Evolutionary conservation across 139 green algal species (phyloP), one percentile per base, ranked within the genome.

Genomic region (Micromonas commoda): DNA sequence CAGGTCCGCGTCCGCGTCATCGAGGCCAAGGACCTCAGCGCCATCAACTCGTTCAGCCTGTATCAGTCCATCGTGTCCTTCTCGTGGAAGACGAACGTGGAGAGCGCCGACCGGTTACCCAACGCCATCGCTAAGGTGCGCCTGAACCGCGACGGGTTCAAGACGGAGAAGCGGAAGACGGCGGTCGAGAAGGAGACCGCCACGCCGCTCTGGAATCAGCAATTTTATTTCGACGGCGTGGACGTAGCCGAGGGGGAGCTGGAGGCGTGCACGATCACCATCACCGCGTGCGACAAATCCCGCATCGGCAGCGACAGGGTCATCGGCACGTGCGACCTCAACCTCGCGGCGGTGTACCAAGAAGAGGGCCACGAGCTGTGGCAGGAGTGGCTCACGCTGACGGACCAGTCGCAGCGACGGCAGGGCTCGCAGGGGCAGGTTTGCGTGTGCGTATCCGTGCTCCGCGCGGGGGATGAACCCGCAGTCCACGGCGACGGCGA

Each of bases 151-250:
- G 68, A 38, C 23, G 68, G 68, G 33, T 75, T 75, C 37, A 9
- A 26, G 37, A 2, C 34, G 6, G 37, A 75, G 35, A 60, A 61
- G 35, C 34, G 68, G 19, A 60, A 61, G 3, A 75, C 68, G 3
- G 38, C 61, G 20, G 68, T 75, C 37, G 68, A 75, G 37, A 75
- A 75, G 38, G 68, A 75, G 29, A 75, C 68, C 21, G 23, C 68
- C 23, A 26, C 23, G 19, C 68, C 68, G 68, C 9, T 75, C 2
- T 75, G 68, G 68, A 75, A 75, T 64, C 68, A 75, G 37, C 29
- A 33, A 13, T 75, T 75, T 61, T 75, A 75, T 61, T 75, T 75
- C 33, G 37, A 63, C 24, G 68, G 23, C 3, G 38, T 75, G 20
- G 68, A 75, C 0, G 21, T 75, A n/a, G 68, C 34, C 0, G 23